These are phyloP conservation scores for Paecilomyces formosus DNA, from an alignment of 2,329 filamentous ascomycete genomes.

Conservation along the genomic window DNA sequence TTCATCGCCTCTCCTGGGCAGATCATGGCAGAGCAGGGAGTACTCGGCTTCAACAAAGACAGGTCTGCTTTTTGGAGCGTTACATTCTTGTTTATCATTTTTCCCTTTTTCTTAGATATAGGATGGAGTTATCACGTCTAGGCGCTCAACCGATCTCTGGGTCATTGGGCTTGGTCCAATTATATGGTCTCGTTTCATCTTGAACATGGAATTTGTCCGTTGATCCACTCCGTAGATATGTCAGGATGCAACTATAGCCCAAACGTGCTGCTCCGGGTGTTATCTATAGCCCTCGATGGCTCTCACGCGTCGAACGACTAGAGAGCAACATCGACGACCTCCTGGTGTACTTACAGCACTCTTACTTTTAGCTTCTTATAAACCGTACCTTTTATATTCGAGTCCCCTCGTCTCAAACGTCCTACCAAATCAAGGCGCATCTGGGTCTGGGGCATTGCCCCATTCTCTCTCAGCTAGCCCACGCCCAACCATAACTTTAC, in stretches of 20 bases:
- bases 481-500: background rate
- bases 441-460: background rate
- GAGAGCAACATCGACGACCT: no score
- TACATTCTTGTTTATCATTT: slow-evolving; percentile 3
- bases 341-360: no score
- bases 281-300: no score
- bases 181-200: no score
- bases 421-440: background rate
- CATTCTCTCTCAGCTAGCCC: background rate
- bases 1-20: background rate
- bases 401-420: no score
- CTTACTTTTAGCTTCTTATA: background rate
- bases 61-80: background rate
- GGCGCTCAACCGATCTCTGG: background rate
- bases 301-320: no score
- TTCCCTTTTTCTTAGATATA: slow-evolving; percentile 7
- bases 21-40: background rate
- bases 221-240: no score
- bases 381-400: background rate
- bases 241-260: no score
- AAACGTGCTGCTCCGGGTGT: no score
- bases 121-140: background rate
- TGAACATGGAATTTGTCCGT: no score
- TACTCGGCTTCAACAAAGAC: background rate
- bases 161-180: background rate